These are phyloP conservation scores for Cunninghamia lanceolata DNA, from an alignment of 75 land plant genomes.

Conservation along the genomic window DNA sequence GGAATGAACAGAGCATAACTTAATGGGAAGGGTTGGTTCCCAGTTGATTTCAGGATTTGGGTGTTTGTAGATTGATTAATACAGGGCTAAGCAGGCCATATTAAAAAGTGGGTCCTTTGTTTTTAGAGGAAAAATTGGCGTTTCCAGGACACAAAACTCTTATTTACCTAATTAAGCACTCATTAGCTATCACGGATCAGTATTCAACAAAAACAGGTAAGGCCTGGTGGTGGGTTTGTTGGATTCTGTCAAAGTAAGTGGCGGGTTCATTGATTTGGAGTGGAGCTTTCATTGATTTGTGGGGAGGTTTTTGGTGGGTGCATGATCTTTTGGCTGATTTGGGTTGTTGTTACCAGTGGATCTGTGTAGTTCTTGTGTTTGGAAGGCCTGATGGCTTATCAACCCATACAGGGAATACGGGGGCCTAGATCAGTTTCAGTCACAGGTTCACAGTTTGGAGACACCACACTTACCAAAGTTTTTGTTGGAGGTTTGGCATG, in stretches of 20 bases:
- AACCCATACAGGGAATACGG: background rate
- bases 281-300: background rate
- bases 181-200: background rate
- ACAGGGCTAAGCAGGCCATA: background rate
- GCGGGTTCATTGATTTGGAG: background rate
- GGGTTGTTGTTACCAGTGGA: background rate
- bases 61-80: background rate
- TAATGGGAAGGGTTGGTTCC: background rate
- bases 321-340: background rate
- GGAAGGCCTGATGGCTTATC: constrained; percentile 3
- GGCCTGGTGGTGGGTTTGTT: background rate
- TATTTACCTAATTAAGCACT: background rate
- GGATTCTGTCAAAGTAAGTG: background rate
- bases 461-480: constrained; percentile 63
- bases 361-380: background rate
- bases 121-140: background rate
- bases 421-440: constrained; percentile 11
- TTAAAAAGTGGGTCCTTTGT: background rate
- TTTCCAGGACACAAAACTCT: background rate
- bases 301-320: background rate
- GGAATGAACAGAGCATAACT: constrained; percentile 10
- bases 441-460: constrained; percentile 41
- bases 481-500: constrained; percentile 77
- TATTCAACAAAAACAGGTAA: background rate
- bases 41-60: background rate